phyloP scores from a whole-genome alignment of 1,139 yeast species.

The Yarrowia galli region DNA sequence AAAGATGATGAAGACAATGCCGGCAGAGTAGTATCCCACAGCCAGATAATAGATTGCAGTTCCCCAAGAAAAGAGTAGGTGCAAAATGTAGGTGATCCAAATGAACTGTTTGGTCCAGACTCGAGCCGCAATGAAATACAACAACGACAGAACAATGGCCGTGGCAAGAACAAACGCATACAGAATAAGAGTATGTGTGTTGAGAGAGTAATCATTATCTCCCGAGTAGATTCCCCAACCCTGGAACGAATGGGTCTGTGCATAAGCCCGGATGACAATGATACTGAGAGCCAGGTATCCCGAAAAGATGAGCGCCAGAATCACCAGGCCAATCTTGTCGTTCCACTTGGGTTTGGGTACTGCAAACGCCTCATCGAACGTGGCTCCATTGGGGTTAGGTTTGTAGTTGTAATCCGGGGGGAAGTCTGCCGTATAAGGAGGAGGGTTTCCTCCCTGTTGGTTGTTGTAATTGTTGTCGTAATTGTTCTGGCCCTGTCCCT shows the following conservation, averaged over 20 bases:
- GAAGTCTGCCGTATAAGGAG: conserved; percentile 43
- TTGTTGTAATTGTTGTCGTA: conserved; percentile 28
- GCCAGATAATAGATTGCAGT: conserved; percentile 74
- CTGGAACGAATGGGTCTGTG: conserved; percentile 59
- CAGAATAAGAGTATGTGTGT: conserved; percentile 75
- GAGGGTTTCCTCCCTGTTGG: conserved; percentile 42
- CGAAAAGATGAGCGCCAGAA: conserved; percentile 65
- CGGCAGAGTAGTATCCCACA: conserved; percentile 73
- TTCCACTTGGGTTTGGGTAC: conserved; percentile 70
- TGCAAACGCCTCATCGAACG: conserved; percentile 72
- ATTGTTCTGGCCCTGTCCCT: not conserved
- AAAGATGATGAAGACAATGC: conserved; percentile 67
- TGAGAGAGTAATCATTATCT: conserved; percentile 63
- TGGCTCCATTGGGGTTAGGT: conserved; percentile 51
- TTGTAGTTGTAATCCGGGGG: conserved; percentile 41
- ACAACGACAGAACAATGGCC: conserved; percentile 64
- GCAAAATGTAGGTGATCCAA: conserved; percentile 69
- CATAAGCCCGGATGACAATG: conserved; percentile 70
- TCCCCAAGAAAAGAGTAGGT: conserved; percentile 73
- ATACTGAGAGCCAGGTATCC: conserved; percentile 80
- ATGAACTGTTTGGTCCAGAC: conserved; percentile 72
- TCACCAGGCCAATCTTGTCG: conserved; percentile 62
- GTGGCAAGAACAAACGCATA: conserved; percentile 71
- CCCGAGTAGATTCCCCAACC: conserved; percentile 73
- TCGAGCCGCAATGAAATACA: conserved; percentile 68